Evolutionary conservation across 164 flowering plant genomes (phyloP), one percentile per base, ranked within the genome.

Genomic region (Macadamia tetraphylla): DNA sequence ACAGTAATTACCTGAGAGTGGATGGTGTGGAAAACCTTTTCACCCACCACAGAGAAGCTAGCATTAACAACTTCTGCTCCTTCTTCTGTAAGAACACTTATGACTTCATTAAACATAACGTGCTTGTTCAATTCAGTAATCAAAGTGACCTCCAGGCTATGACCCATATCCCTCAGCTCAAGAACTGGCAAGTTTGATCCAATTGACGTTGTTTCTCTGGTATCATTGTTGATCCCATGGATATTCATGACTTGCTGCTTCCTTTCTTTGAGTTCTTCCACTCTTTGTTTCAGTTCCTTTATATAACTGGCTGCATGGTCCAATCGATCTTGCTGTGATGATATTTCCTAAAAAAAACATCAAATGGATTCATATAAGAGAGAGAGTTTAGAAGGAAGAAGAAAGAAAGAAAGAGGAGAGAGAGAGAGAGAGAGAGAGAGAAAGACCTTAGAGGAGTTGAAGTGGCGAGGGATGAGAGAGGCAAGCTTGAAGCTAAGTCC

Each of bases 41-140:
- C 77, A 1, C 84, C 82, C 1, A 66, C 73, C 12, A 62, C 65
- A 12, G 79, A 78, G 68, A 75, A 65, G 63, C 60, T 81, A 32
- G 85, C 85, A 58, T 71, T 76, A 7, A 82, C 74, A 35, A 86
- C 87, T 56, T 77, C 82, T 63, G 82, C 85, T 56, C 89, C 86
- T 77, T 80, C 85, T 71, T 83, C 79, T 44, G 80, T 76, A 62
- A 87, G 75, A 66, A 81, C 68, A 53, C 71, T 67, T 7, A 87
- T 74, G 3, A 84, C 81, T 73, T 85, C 74, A 73, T 63, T 71
- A 6, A 81, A 49, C 81, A 66, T 77, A 74, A 84, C 80, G 44
- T 81, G 81, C 66, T 76, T 80, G 3, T 66, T 60, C 57, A 76
- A 29, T 18, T 83, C 83, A 64, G 64, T 79, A 0, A 85, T 69